Evolutionary conservation across 2,329 filamentous ascomycete genomes (phyloP).

Genomic region (Hypoxylon sp.): DNA sequence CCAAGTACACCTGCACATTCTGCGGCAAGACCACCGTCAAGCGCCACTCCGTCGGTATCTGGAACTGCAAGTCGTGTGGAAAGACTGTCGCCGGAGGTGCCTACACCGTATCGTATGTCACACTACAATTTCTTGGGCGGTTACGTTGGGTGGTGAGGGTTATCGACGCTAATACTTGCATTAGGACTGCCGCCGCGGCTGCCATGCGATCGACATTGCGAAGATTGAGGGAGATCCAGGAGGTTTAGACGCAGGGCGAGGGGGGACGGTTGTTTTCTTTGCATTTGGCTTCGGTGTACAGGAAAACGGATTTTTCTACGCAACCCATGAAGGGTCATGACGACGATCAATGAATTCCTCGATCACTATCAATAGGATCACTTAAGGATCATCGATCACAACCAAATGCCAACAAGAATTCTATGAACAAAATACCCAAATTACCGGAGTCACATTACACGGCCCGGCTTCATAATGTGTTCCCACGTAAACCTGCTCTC

Average conservation of each 20-base stretch:
- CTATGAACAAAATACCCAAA: conserved; percentile 38
- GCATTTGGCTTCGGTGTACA: conserved; percentile 54
- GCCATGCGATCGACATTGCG: conserved; percentile 97
- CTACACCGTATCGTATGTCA: conserved; percentile 96
- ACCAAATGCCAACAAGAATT: conserved; percentile 48
- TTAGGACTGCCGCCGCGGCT: conserved; percentile 89
- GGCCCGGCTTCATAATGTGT: conserved; percentile 26
- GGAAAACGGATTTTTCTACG: conserved; percentile 52
- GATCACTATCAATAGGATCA: conserved; percentile 45
- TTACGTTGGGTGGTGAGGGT: not conserved
- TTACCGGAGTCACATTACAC: conserved; percentile 26
- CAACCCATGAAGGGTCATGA: conserved; percentile 50
- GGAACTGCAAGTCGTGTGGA: conserved; percentile 95
- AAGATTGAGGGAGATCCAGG: conserved; percentile 96
- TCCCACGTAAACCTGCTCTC: conserved; percentile 32
- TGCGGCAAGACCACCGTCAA: conserved; percentile 97
- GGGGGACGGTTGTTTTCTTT: conserved; percentile 47
- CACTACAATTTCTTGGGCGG: not conserved
- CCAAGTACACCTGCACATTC: conserved; percentile 88
- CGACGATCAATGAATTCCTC: conserved; percentile 47
- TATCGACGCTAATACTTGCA: conserved; percentile 33
- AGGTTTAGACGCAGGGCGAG: conserved; percentile 77
- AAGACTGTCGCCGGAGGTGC: conserved; percentile 95
- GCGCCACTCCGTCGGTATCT: conserved; percentile 93
- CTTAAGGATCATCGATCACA: conserved; percentile 48